phyloP scores from a whole-genome alignment of 2,329 filamentous ascomycete genomes.

The Aureobasidium sp. region DNA sequence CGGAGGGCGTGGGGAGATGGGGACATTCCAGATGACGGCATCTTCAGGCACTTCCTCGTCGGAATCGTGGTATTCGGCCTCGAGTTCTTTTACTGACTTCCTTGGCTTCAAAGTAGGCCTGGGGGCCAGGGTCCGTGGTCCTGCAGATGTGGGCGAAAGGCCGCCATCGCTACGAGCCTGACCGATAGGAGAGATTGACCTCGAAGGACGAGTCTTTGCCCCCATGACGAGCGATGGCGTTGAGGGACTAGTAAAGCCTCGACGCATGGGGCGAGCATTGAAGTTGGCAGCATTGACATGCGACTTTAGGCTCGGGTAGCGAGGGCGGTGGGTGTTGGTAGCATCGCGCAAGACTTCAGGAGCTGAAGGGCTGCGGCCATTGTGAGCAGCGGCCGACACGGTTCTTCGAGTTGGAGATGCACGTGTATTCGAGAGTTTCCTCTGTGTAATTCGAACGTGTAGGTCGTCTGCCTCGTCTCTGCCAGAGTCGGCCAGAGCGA shows the following conservation, averaged over 20 bases:
- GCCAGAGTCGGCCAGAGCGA: conserved; percentile 61
- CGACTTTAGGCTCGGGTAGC: conserved; percentile 33
- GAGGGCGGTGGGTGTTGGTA: conserved; percentile 27
- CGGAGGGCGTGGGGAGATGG: conserved; percentile 55
- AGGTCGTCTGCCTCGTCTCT: conserved; percentile 17
- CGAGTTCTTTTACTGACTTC: conserved; percentile 62
- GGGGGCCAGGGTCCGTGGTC: conserved; percentile 15
- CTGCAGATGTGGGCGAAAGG: conserved; percentile 15
- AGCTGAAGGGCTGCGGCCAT: neutral
- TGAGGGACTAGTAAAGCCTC: conserved; percentile 32
- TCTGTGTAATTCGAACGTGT: neutral
- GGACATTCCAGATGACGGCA: conserved; percentile 71
- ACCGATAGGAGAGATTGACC: conserved; percentile 26
- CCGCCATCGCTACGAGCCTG: conserved; percentile 16
- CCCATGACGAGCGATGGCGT: conserved; percentile 17
- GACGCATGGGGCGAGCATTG: conserved; percentile 27
- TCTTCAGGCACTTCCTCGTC: conserved; percentile 71
- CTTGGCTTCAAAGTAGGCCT: conserved; percentile 58
- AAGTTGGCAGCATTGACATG: conserved; percentile 31
- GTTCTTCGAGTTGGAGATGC: neutral
- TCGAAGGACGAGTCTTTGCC: conserved; percentile 18
- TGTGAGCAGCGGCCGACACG: neutral
- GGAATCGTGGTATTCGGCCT: conserved; percentile 70
- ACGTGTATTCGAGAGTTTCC: neutral
- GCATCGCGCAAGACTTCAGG: conserved; percentile 25